These are phyloP conservation scores for Boletus sp. DNA, from an alignment of 768 basidiomycete species.

Conservation along the genomic window DNA sequence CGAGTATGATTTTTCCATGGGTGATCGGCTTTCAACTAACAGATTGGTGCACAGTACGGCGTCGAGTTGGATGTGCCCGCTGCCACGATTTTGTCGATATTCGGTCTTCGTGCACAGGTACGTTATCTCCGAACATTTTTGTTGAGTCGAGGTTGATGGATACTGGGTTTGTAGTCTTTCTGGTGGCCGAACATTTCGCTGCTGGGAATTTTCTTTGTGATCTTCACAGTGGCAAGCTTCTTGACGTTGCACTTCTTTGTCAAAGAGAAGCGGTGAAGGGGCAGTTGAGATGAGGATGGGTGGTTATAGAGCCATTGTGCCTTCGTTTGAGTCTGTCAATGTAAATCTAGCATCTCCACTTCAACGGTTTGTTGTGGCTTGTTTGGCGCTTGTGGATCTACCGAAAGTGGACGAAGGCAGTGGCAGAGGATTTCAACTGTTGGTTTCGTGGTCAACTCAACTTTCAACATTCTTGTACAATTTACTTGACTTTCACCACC, in stretches of 20 bases:
- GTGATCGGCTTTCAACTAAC: conserved; percentile 3
- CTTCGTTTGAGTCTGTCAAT: not conserved
- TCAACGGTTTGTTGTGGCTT: conserved; percentile 10
- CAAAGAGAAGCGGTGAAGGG: conserved; percentile 55
- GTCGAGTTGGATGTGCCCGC: conserved; percentile 96
- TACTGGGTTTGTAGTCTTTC: conserved; percentile 59
- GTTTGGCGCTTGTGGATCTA: conserved; percentile 23
- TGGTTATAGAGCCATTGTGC: not conserved
- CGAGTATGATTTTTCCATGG: conserved; percentile 54
- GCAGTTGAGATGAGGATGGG: not conserved
- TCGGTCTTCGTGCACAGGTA: conserved; percentile 86
- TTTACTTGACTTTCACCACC: not conserved
- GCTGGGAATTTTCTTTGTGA: conserved; percentile 80
- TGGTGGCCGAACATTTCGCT: conserved; percentile 97
- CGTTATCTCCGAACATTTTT: conserved; percentile 9
- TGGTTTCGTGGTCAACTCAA: conserved; percentile 4
- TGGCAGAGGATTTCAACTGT: not conserved
- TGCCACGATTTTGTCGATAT: conserved; percentile 90
- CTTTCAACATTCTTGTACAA: conserved; percentile 8
- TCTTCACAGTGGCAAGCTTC: conserved; percentile 75
- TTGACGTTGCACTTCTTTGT: conserved; percentile 84
- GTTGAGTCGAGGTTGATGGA: conserved; percentile 5
- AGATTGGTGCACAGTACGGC: conserved; percentile 66
- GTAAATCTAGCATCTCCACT: not conserved
- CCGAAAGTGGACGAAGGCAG: not conserved